A percentile compares a stretch with the other conserved stretches of the same genome.
phyloP scores from a whole-genome alignment of 371 early-diverging fungal species.

The Dichotomocladium elegans region DNA sequence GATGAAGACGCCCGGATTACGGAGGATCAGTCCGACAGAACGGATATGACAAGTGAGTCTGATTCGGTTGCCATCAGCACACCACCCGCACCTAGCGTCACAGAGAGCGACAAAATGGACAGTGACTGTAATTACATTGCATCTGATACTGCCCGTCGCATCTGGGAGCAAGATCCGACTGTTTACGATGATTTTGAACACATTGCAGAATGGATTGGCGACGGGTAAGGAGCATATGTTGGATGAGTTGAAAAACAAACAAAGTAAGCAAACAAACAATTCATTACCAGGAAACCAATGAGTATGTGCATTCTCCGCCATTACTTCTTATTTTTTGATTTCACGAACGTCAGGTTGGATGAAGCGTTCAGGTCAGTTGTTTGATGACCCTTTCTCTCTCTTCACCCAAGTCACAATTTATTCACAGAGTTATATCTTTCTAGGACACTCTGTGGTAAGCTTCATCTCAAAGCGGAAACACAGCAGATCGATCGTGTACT shows the following conservation, averaged over 20 bases:
- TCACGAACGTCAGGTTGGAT: constrained; percentile 68
- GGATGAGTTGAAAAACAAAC: constrained; percentile 1
- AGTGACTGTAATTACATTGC: constrained; percentile 2
- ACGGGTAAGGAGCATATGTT: constrained; percentile 34
- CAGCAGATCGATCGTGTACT: constrained; percentile 89
- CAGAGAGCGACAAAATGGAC: not conserved
- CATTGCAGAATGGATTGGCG: constrained; percentile 41
- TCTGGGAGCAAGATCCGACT: constrained; percentile 40
- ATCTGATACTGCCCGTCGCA: constrained; percentile 22
- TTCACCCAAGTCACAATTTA: too few relatives aligned
- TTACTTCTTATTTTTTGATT: constrained; percentile 78
- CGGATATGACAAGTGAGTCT: not conserved
- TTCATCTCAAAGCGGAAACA: constrained; percentile 85
- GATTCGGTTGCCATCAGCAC: constrained; percentile 13
- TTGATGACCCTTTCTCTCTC: not conserved
- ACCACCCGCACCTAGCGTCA: constrained; percentile 1
- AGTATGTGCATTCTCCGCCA: constrained; percentile 52
- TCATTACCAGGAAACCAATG: constrained; percentile 29
- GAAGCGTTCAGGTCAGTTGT: constrained; percentile 61
- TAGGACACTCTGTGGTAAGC: constrained; percentile 60
- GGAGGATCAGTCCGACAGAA: not conserved
- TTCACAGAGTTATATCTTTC: too few relatives aligned
- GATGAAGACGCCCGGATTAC: not conserved
- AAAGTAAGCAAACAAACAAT: not conserved
- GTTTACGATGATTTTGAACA: constrained; percentile 27